Percentiles rank a stretch among this genome's conserved stretches.
Evolutionary conservation across 2,329 filamentous ascomycete genomes (phyloP).

Genomic region (Hirsutella rhossiliensis): DNA sequence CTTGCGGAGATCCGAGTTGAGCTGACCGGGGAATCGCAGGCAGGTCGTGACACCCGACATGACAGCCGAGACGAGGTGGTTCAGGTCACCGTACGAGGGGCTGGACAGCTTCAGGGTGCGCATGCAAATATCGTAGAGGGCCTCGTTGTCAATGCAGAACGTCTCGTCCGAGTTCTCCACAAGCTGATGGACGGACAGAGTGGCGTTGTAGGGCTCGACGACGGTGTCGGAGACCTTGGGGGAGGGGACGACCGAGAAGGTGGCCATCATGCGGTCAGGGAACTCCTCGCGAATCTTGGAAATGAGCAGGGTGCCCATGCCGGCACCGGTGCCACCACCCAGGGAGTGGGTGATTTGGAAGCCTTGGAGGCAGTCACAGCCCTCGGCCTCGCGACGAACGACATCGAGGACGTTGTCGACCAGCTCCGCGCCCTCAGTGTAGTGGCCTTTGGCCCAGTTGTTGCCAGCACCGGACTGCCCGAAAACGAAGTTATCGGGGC

Average conservation of each 20-base stretch:
- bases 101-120: slow-evolving; percentile 97
- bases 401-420: slow-evolving; percentile 98
- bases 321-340: slow-evolving; percentile 98
- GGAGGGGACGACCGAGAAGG: slow-evolving; percentile 96
- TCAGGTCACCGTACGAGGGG: slow-evolving; percentile 97
- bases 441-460: slow-evolving; percentile 99
- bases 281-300: slow-evolving; percentile 99
- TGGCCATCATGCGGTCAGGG: slow-evolving; percentile 99
- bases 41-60: slow-evolving; percentile 99
- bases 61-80: slow-evolving; percentile 98
- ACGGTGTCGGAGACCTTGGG: slow-evolving; percentile 99
- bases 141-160: slow-evolving; percentile 99
- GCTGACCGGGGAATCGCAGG: slow-evolving; percentile 97
- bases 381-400: slow-evolving; percentile 96
- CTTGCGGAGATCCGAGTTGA: slow-evolving; percentile 99
- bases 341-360: slow-evolving; percentile 99
- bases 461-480: slow-evolving; percentile 99
- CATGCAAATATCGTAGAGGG: slow-evolving; percentile 99
- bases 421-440: slow-evolving; percentile 98
- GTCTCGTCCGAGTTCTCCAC: slow-evolving; percentile 99
- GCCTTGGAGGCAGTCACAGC: slow-evolving; percentile 98
- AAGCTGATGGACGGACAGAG: slow-evolving; percentile 95
- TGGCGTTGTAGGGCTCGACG: slow-evolving; percentile 99
- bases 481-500: slow-evolving; percentile 99
- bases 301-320: slow-evolving; percentile 99